phyloP scores from a whole-genome alignment of 768 basidiomycete genomes.

The Macrocybe gigantea region DNA sequence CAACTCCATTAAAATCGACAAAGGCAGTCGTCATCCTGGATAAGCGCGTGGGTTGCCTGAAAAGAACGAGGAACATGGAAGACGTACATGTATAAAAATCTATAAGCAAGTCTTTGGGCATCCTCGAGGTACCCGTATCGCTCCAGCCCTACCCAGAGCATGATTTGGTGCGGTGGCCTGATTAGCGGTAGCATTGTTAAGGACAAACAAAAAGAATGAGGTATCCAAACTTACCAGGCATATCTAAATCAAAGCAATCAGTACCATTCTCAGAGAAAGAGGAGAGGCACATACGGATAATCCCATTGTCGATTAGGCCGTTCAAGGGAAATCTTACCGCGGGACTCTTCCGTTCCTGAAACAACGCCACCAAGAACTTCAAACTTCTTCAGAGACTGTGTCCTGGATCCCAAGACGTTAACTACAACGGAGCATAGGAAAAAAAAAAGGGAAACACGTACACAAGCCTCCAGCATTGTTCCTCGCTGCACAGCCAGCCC shows the following conservation, averaged over 20 bases:
- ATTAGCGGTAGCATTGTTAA: slow-evolving; percentile 8
- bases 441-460: slow-evolving; percentile 35
- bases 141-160: slow-evolving; percentile 96
- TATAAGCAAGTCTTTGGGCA: slow-evolving; percentile 87
- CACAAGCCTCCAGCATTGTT: slow-evolving; percentile 92
- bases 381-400: slow-evolving; percentile 87
- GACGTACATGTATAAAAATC: slow-evolving; percentile 92
- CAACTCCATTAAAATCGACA: slow-evolving; percentile 96
- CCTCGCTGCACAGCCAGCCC: slow-evolving; percentile 96
- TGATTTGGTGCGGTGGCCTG: slow-evolving; percentile 97
- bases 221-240: slow-evolving; percentile 43
- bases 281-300: slow-evolving; percentile 65
- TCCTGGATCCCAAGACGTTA: slow-evolving; percentile 35
- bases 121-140: slow-evolving; percentile 95
- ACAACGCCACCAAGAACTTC: slow-evolving; percentile 94
- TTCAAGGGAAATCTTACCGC: slow-evolving; percentile 93
- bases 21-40: slow-evolving; percentile 88
- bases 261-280: slow-evolving; percentile 10
- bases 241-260: slow-evolving; percentile 36
- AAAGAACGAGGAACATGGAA: background rate
- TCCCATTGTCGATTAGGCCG: slow-evolving; percentile 99
- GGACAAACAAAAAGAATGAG: slow-evolving; percentile 2
- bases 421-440: background rate
- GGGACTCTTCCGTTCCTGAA: slow-evolving; percentile 93
- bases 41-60: slow-evolving; percentile 1